Evolutionary conservation across 345 rosid genomes (phyloP), one percentile per base, ranked within the genome.

Genomic region (Odontarrhena argentea): DNA sequence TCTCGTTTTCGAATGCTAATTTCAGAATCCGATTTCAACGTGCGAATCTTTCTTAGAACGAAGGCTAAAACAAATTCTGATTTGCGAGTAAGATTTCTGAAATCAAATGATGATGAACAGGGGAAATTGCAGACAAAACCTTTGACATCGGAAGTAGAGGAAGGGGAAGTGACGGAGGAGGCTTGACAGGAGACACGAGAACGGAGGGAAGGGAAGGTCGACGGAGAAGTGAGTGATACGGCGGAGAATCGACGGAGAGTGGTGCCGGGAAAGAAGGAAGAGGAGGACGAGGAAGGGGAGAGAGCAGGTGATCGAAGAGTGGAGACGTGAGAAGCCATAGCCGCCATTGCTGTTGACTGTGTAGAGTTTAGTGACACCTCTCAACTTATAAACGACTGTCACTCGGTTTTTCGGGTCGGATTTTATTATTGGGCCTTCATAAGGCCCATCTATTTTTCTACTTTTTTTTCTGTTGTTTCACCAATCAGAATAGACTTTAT

Each of bases 111-210:
- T 25, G 35, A n/a, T n/a, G n/a, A n/a, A n/a, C n/a, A n/a, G n/a
- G n/a, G n/a, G n/a, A n/a, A n/a, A n/a, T n/a, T n/a, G n/a, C n/a
- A n/a, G n/a, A n/a, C n/a, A n/a, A n/a, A n/a, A n/a, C 93, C 89
- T 77, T 76, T 78, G 8, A 53, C 80, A 42, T 63, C 66, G 78
- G 80, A 69, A 28, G 84, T 60, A 35, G 85, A 49, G 6, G 81
- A 57, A 70, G 87, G 69, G 11, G 92, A 77, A 14, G 89, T 69
- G 55, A 84, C 71, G 41, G 86, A 77, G 41, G 93, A 83, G 37
- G 82, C 73, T 75, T 79, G 94, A 76, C 92, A 88, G 37, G 92
- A 80, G 64, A 86, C 67, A 58, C 65, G 69, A 34, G 65, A 81
- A 7, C 74, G 73, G 60, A 60, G 53, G 9, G 73, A 28, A 32